A percentile compares a stretch with the other conserved stretches of the same genome.
Conservation (phyloP, 2,329 filamentous ascomycete species). For the Tothia fuscella region DNA sequence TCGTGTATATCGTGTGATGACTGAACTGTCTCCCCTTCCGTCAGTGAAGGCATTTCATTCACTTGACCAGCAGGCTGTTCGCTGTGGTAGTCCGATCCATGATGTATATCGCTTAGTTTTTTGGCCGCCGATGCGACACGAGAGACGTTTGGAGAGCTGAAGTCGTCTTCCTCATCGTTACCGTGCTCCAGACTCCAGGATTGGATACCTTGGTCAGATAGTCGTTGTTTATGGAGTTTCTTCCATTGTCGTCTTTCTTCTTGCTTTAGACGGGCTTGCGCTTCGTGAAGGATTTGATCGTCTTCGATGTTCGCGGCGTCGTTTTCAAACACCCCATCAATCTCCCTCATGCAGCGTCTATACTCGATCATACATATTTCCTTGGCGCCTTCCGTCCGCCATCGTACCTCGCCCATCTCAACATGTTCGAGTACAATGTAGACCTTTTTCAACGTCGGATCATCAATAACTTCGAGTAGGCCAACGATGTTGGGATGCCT, state of each 20-base stretch:
- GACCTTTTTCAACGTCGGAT: conserved; percentile 91
- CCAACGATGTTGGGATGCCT: conserved; percentile 95
- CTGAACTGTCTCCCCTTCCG: neutral
- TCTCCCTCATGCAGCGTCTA: conserved; percentile 63
- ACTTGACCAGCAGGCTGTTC: conserved; percentile 14
- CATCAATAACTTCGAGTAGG: conserved; percentile 92
- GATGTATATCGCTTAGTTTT: conserved; percentile 5
- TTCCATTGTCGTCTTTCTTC: conserved; percentile 27
- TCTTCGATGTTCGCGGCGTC: conserved; percentile 32
- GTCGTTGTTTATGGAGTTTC: conserved; percentile 23
- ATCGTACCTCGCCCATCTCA: conserved; percentile 84
- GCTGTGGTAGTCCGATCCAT: neutral
- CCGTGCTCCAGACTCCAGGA: conserved; percentile 82
- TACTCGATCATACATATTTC: conserved; percentile 78
- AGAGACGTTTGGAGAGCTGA: conserved; percentile 18
- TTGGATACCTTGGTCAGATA: conserved; percentile 36
- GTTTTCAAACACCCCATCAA: conserved; percentile 35
- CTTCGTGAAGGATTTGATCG: conserved; percentile 29
- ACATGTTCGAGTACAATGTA: conserved; percentile 97
- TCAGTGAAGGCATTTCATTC: neutral
- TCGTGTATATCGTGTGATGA: neutral
- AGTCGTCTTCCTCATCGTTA: conserved; percentile 41
- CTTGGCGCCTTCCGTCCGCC: conserved; percentile 78
- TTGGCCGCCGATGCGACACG: conserved; percentile 23
- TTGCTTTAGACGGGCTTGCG: conserved; percentile 45